Percentiles rank a stretch among this genome's conserved stretches.
Conservation (phyloP, 108 stramenopile genomes). For the Fragilariopsis cylindrus region DNA sequence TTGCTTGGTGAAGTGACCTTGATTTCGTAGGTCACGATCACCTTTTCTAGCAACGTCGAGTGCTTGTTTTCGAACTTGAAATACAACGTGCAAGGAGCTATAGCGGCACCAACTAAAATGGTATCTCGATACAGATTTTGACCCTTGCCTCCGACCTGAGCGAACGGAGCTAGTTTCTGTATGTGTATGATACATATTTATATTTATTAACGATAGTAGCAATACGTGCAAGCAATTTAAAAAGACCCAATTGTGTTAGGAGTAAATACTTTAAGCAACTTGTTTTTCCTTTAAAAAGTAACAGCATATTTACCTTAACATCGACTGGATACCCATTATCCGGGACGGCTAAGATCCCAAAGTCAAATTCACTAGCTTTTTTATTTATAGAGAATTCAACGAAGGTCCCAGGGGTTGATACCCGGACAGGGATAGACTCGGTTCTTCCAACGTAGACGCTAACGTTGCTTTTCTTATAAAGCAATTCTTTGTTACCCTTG, state of each 20-base stretch:
- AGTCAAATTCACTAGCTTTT: slow-evolving; percentile 16
- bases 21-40: slow-evolving; percentile 11
- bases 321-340: slow-evolving; percentile 10
- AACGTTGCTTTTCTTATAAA: slow-evolving; percentile 12
- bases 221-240: not conserved
- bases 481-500: slow-evolving; percentile 2
- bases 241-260: not conserved
- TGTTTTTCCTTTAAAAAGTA: not conserved
- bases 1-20: slow-evolving; percentile 15
- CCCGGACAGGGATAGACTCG: slow-evolving; percentile 12
- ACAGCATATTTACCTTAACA: slow-evolving; percentile 9
- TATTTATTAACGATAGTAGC: not conserved
- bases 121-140: not conserved
- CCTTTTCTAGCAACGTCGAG: slow-evolving; percentile 12
- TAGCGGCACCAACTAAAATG: slow-evolving; percentile 11
- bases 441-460: slow-evolving; percentile 14
- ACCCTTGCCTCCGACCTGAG: not conserved
- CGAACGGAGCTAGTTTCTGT: slow-evolving; percentile 5
- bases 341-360: not conserved
- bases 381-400: slow-evolving; percentile 17
- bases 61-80: slow-evolving; percentile 14
- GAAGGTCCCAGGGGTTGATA: slow-evolving; percentile 10
- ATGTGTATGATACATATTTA: not conserved
- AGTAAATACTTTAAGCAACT: not conserved
- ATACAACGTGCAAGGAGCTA: slow-evolving; percentile 10